Base-by-base conservation (phyloP, 164 flowering plant genomes). In the Echeveria elegans region DNA sequence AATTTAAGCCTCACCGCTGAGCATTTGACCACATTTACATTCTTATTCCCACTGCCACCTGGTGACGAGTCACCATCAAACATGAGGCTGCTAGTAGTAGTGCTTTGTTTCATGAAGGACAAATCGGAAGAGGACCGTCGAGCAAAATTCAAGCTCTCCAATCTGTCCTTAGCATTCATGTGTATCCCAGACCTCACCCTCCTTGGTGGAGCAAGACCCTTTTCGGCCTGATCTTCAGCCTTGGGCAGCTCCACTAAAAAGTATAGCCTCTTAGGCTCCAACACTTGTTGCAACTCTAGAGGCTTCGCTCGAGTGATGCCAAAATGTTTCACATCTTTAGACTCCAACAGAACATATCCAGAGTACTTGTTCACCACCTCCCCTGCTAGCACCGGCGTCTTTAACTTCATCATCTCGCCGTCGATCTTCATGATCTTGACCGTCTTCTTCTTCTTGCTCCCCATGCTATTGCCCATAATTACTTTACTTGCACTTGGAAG, bases 101-200 rank as follows among this genome's bases (percentile, higher is more conserved):
- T 15, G 18, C 5, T 30, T 23, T 71, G 73, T 26, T 77, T 77
- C 75, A 76, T 28, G 14, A 68, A 40, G 10, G 85, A 61, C 2
- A 83, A 70, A 63, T 85, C 86, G 5, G 85, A 83, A 1, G 50
- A 70, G 36, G 87, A 83, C 45, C 85, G 72, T 19, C 85, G 60
- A 0, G 82, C 28, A 72, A 85, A 41, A 82, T 66, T 79, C 8
- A 85, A 72, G 62, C 76, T 76, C 72, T 85, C 85, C 28, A 85
- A 80, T 77, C 85, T 65, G 71, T 85, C 89, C 66, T 79, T 80
- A 12, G 89, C 89, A 38, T 77, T 73, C 85, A 78, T 78, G 66
- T 78, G 64, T 4, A 81, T 77, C 15, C 74, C 82, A 26, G 85
- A 81, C 37, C 79, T 68, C 0, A 76, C 79, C 69, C 80, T 68